A percentile compares a stretch with the other conserved stretches of the same genome.
These are phyloP conservation scores for Aspergillus nomiae DNA, from an alignment of 2,329 filamentous ascomycete species.

Conservation along the genomic window DNA sequence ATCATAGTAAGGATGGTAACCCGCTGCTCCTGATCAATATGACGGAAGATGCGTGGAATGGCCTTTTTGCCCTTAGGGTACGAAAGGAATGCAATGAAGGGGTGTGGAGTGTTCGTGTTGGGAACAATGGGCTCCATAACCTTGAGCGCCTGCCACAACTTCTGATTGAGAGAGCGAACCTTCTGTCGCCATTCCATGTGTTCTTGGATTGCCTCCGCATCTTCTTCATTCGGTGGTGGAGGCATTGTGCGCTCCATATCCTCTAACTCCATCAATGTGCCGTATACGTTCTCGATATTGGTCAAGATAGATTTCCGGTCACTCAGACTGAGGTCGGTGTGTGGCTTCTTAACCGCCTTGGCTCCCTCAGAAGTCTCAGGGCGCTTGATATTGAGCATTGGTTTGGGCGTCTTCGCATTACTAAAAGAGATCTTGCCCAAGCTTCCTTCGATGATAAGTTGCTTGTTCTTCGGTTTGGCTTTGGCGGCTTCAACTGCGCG, in stretches of 20 bases:
- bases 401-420: conserved; percentile 96
- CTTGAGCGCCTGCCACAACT: conserved; percentile 84
- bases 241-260: conserved; percentile 85
- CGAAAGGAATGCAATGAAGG: conserved; percentile 93
- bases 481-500: conserved; percentile 96
- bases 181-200: conserved; percentile 80
- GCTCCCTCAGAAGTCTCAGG: conserved; percentile 67
- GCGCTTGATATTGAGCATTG: conserved; percentile 92
- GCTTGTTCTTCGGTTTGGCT: conserved; percentile 95
- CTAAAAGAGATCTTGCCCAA: conserved; percentile 98
- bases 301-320: conserved; percentile 81
- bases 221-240: conserved; percentile 64
- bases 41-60: conserved; percentile 90
- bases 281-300: conserved; percentile 88
- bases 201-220: conserved; percentile 69
- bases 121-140: conserved; percentile 87
- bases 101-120: conserved; percentile 71
- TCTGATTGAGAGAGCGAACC: conserved; percentile 70
- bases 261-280: conserved; percentile 87
- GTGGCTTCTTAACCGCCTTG: conserved; percentile 51
- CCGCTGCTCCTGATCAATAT: conserved; percentile 88
- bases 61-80: conserved; percentile 96
- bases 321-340: conserved; percentile 58
- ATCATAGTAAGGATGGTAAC: conserved; percentile 94
- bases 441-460: conserved; percentile 93